phyloP scores from a whole-genome alignment of 1,284 basidiomycete species.

The Leccinum griseonigrum region DNA sequence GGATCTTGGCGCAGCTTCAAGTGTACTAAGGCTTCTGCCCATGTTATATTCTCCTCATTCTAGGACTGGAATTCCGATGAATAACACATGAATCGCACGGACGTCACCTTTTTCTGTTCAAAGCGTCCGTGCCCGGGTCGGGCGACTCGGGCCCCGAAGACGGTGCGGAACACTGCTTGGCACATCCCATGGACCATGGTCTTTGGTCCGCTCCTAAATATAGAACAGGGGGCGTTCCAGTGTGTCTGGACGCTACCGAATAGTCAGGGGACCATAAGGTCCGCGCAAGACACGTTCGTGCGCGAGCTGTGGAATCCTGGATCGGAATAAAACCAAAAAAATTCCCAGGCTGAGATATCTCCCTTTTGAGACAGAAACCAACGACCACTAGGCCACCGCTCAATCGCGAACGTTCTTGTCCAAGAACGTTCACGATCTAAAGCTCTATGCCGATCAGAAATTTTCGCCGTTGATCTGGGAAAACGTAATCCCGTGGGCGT shows the following conservation, averaged over 20 bases:
- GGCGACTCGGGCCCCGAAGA: neutral
- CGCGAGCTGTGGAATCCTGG: neutral
- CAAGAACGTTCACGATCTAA: neutral
- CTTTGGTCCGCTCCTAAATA: neutral
- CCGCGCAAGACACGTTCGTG: constrained; percentile 17
- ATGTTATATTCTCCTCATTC: neutral
- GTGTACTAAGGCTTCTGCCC: neutral
- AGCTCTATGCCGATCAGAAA: neutral
- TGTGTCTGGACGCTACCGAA: neutral
- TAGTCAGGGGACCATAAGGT: constrained; percentile 1
- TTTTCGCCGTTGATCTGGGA: neutral
- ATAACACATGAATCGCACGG: neutral
- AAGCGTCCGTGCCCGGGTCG: neutral
- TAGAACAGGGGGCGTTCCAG: neutral
- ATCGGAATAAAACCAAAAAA: neutral
- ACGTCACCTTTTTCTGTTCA: neutral
- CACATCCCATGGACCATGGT: neutral
- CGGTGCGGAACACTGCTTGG: neutral
- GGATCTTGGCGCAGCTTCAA: neutral
- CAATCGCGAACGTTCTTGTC: neutral
- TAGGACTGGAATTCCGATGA: neutral
- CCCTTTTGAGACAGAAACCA: neutral
- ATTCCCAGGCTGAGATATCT: neutral
- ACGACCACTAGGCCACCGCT: too few relatives aligned
- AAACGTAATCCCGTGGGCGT: neutral